These are phyloP conservation scores for Euryodendron excelsum DNA, from an alignment of 148 eudicot species.

Conservation along the genomic window DNA sequence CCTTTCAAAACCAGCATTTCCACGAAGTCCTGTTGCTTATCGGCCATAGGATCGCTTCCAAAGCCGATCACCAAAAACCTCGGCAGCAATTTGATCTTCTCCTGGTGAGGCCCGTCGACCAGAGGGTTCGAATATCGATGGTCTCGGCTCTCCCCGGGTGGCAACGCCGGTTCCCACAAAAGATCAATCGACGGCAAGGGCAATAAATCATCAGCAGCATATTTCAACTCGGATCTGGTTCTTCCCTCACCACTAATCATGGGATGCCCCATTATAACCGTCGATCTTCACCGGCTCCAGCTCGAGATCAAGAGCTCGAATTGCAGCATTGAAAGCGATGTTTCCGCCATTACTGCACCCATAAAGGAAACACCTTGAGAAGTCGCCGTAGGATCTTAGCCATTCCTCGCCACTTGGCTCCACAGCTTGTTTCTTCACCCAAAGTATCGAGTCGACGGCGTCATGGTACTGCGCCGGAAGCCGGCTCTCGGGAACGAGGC, in stretches of 20 bases:
- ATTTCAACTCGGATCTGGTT: slow-evolving; percentile 51
- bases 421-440: slow-evolving; percentile 48
- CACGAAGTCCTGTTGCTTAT: slow-evolving; percentile 74
- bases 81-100: slow-evolving; percentile 39
- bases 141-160: slow-evolving; percentile 54
- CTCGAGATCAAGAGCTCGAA: slow-evolving; percentile 34
- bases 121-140: slow-evolving; percentile 71
- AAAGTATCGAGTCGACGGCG: slow-evolving; percentile 49
- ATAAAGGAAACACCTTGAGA: slow-evolving; percentile 51
- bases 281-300: slow-evolving; percentile 35
- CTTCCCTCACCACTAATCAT: slow-evolving; percentile 53
- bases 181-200: slow-evolving; percentile 60
- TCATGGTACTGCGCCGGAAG: slow-evolving; percentile 84
- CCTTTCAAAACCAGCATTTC: slow-evolving; percentile 59
- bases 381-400: slow-evolving; percentile 58
- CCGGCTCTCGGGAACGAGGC: slow-evolving; percentile 64
- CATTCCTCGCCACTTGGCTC: slow-evolving; percentile 52
- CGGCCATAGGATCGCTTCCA: slow-evolving; percentile 72
- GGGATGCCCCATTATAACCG: slow-evolving; percentile 62
- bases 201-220: slow-evolving; percentile 41
- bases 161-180: slow-evolving; percentile 63
- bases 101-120: slow-evolving; percentile 27
- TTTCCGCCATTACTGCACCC: slow-evolving; percentile 62
- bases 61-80: slow-evolving; percentile 73
- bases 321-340: slow-evolving; percentile 55